Evolutionary conservation across 208 protist genomes (phyloP), one percentile per base, ranked within the genome.

Genomic region (Leishmania lainsoni): DNA sequence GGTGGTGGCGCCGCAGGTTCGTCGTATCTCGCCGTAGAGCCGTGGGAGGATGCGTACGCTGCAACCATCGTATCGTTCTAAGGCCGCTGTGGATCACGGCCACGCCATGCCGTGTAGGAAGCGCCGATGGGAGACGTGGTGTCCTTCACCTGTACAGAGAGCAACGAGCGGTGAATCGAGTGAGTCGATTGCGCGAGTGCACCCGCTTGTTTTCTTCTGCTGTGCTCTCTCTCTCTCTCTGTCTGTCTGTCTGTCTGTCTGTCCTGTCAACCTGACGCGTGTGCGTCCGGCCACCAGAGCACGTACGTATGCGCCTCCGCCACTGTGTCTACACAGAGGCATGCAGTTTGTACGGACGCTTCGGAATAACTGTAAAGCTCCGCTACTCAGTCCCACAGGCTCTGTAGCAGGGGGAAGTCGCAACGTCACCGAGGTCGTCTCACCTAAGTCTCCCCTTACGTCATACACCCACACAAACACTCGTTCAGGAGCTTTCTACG

Each of bases 21-120:
- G 3, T 22, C 71, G 0, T 12, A 22, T 26, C 14, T 61, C 6
- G 73, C 3, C 17, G 45, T 35, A 3, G 78, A 84, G 63, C 42
- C 73, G 76, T 88, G 80, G 80, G 85, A 88, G 78, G 81, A 81
- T 12, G 85, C 81, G 48, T 88, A 85, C 65, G 1, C 65, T 0
- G 51, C 81, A 1, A 59, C 66, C 17, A 80, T 88, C 54, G 4
- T 85, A 6, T 79, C 73, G 1, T 85, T 85, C 26, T 88, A 49
- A 81, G 20, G 26, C n/a, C 51, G 10, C 2, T 81, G 35, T 16
- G 42, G 42, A 14, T 16, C 8, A 0, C 9, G 1, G 20, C 5
- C 9, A n/a, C 42, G 68, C 68, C 42, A 17, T 5, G 68, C 39
- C 51, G 42, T 51, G 35, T 52, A 9, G 29, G 22, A 49, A n/a